Evolutionary conservation across 2,329 filamentous ascomycete genomes (phyloP), one percentile per base, ranked within the genome.

Genomic region (Diplodia corticola): DNA sequence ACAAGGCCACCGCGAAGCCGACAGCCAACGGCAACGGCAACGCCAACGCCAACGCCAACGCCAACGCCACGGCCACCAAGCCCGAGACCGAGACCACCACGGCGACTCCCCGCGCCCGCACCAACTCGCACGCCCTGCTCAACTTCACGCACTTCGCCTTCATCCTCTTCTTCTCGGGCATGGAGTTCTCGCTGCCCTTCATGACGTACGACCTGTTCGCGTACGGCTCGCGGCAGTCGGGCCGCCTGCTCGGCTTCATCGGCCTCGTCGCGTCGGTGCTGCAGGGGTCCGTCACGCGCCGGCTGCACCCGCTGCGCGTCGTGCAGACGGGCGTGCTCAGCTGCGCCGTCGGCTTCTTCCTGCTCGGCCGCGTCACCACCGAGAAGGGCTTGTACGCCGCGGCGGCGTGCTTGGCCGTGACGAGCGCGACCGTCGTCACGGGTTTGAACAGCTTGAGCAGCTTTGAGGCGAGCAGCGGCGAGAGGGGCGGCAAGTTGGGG

Each of bases 141-240:
- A 97, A 97, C 76, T 80, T 89, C 1, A 89, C 92, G 0, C 95
- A 99, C 78, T 90, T 98, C 74, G 81, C 89, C 54, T 99, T 99
- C 78, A 88, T 99, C 67, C 88, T 99, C 13, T 97, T 97, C 80
- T 99, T 99, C 80, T 97, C 92, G 2, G 95, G 95, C 68, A 94
- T 99, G 90, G 95, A 99, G 76, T 98, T 97, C 78, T 97, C 93
- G 0, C 85, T 99, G 3, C 93, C 95, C 0, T 99, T 99, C 77
- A 93, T 99, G 88, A 98, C 94, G 0, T 96, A 95, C 73, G 94
- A 97, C 63, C 86, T 99, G 51, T 98, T 98, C 77, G 86, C 86
- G 9, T 96, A 95, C 75, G 87, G 84, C 12, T 90, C 93, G 0
- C 86, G 88, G 50, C 86, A 92, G 63, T 96, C 96, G 70, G 95